These are phyloP conservation scores for Nakazawaea ambrosiae DNA, from an alignment of 805 yeast species.

Conservation along the genomic window DNA sequence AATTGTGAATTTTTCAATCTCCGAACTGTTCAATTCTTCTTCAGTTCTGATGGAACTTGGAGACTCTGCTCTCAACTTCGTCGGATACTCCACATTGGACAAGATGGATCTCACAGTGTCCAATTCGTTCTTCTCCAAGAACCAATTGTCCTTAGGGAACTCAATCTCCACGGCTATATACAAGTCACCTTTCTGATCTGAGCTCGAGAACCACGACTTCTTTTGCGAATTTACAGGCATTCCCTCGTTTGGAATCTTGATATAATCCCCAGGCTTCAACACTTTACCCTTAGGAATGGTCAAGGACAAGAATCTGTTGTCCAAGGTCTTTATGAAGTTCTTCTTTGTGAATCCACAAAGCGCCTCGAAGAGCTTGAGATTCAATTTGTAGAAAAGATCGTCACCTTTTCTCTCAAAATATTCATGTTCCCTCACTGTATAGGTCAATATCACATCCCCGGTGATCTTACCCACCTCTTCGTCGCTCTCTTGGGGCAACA, in stretches of 20 bases:
- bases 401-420: conserved; percentile 49
- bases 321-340: conserved; percentile 63
- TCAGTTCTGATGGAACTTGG: neutral
- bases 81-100: conserved; percentile 10
- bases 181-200: conserved; percentile 52
- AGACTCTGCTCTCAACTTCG: neutral
- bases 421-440: conserved; percentile 40
- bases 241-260: conserved; percentile 68
- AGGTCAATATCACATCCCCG: conserved; percentile 70
- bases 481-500: conserved; percentile 67
- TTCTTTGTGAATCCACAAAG: conserved; percentile 71
- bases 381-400: conserved; percentile 56
- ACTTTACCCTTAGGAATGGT: conserved; percentile 75
- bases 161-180: conserved; percentile 65
- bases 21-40: conserved; percentile 2
- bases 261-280: conserved; percentile 63
- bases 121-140: conserved; percentile 62
- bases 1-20: conserved; percentile 5
- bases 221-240: conserved; percentile 55
- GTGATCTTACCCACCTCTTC: conserved; percentile 63
- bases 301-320: conserved; percentile 65
- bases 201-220: conserved; percentile 17
- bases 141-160: conserved; percentile 85
- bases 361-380: conserved; percentile 70
- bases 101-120: conserved; percentile 45